A percentile compares a stretch with the other conserved stretches of the same genome.
Conservation (phyloP, 257 asterid genomes). For the Gentiana dahurica region DNA sequence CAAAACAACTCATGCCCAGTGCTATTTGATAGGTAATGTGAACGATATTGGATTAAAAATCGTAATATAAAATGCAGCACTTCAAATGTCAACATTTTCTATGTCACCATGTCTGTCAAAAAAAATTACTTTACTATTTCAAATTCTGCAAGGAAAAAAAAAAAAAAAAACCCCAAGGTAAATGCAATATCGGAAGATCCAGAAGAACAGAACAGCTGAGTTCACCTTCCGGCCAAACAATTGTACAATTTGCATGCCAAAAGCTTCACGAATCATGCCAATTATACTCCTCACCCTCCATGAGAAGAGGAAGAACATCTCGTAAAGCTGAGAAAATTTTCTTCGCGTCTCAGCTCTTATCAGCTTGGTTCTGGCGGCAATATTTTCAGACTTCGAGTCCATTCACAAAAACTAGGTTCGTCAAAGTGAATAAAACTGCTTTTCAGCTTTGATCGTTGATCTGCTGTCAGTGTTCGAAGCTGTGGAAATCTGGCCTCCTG, state of each 20-base stretch:
- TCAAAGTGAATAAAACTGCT: constrained; percentile 84
- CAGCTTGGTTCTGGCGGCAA: constrained; percentile 75
- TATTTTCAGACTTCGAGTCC: constrained; percentile 84
- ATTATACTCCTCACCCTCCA: not conserved
- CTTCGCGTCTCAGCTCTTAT: not conserved
- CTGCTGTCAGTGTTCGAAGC: constrained; percentile 67
- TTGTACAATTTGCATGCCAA: not conserved
- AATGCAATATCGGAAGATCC: not conserved
- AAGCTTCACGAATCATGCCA: not conserved
- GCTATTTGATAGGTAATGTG: too few species aligned
- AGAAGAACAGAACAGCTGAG: not conserved
- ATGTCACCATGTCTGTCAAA: too few species aligned
- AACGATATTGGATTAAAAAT: too few species aligned
- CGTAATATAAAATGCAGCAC: too few species aligned
- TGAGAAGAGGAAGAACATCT: not conserved
- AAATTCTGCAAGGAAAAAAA: not conserved
- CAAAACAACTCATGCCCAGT: too few species aligned
- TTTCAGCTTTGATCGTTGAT: constrained; percentile 71
- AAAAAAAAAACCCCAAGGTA: not conserved
- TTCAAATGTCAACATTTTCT: too few species aligned
- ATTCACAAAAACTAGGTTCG: constrained; percentile 95
- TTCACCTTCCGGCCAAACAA: not conserved
- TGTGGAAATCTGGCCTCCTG: constrained; percentile 98
- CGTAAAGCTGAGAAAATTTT: not conserved
- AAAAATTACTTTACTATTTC: not conserved